These are phyloP conservation scores for Yamadazyma ubonensis DNA, from an alignment of 805 yeast genomes.

Conservation along the genomic window DNA sequence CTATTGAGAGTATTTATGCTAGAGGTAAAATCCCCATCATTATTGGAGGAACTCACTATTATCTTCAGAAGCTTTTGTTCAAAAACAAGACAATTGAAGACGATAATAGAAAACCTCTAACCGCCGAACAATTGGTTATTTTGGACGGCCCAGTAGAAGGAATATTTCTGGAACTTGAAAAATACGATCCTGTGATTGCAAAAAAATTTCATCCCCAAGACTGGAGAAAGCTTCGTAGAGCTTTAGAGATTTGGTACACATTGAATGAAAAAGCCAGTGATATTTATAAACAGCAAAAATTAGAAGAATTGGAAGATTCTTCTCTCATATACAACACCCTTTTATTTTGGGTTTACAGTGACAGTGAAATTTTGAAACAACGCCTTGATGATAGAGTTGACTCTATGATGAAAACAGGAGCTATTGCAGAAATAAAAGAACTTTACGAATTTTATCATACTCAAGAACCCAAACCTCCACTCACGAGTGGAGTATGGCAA, in stretches of 20 bases:
- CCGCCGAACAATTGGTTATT: constrained; percentile 32
- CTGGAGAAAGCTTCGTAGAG: constrained; percentile 70
- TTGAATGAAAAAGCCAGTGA: constrained; percentile 72
- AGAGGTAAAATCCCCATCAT: constrained; percentile 79
- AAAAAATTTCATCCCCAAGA: constrained; percentile 92
- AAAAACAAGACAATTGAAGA: constrained; percentile 61
- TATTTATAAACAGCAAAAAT: constrained; percentile 60
- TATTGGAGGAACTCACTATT: constrained; percentile 96
- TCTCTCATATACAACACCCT: constrained; percentile 60
- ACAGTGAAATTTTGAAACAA: constrained; percentile 51
- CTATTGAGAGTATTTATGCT: constrained; percentile 62
- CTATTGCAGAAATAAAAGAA: constrained; percentile 63
- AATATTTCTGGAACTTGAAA: constrained; percentile 47
- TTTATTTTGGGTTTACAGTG: constrained; percentile 80
- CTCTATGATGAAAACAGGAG: constrained; percentile 72
- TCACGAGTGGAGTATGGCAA: constrained; percentile 85
- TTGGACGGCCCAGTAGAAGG: constrained; percentile 56
- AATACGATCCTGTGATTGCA: constrained; percentile 70
- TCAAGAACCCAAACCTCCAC: constrained; percentile 41
- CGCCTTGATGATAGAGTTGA: constrained; percentile 82
- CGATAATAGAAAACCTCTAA: constrained; percentile 27
- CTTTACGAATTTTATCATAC: constrained; percentile 48
- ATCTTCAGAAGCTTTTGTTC: constrained; percentile 74
- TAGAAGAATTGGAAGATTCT: constrained; percentile 41
- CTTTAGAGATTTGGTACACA: constrained; percentile 71